These are phyloP conservation scores for Picea glauca DNA, from an alignment of 75 land plant genomes.

Conservation along the genomic window DNA sequence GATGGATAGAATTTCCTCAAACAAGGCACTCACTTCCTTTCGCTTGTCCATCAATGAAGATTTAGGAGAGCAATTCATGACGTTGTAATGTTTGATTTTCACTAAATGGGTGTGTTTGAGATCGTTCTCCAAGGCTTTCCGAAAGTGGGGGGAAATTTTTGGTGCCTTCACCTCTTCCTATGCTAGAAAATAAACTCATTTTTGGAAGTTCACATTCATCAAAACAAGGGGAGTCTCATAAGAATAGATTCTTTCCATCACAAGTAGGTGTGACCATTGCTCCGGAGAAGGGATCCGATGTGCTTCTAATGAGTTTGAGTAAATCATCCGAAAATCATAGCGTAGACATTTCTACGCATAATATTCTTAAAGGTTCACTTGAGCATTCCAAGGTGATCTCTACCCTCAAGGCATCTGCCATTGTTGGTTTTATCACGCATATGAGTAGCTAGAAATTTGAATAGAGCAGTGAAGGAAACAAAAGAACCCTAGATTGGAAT, in stretches of 20 bases:
- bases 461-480: constrained; percentile 54
- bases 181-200: no score
- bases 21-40: constrained; percentile 18
- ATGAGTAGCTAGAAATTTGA: constrained; percentile 50
- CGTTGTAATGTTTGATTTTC: constrained; percentile 44
- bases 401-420: constrained; percentile 22
- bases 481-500: constrained; percentile 23
- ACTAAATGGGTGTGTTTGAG: constrained; percentile 42
- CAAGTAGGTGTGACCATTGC: constrained; percentile 38
- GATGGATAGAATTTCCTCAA: constrained; percentile 9
- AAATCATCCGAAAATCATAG: constrained; percentile 36
- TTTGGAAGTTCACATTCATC: constrained; percentile 15
- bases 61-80: constrained; percentile 32
- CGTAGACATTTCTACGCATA: constrained; percentile 22
- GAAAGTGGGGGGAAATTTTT: background rate
- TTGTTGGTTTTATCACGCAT: constrained; percentile 15
- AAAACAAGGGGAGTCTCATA: constrained; percentile 7
- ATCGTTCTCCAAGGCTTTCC: no score
- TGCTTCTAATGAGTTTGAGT: constrained; percentile 35
- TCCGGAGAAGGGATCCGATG: constrained; percentile 41
- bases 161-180: background rate
- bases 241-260: constrained; percentile 40
- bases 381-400: constrained; percentile 16
- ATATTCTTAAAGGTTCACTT: constrained; percentile 17
- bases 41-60: constrained; percentile 26